A percentile compares a stretch with the other conserved stretches of the same genome.
Evolutionary conservation across 176 grass and related monocot species (phyloP).

Genomic region (Zizania latifolia): DNA sequence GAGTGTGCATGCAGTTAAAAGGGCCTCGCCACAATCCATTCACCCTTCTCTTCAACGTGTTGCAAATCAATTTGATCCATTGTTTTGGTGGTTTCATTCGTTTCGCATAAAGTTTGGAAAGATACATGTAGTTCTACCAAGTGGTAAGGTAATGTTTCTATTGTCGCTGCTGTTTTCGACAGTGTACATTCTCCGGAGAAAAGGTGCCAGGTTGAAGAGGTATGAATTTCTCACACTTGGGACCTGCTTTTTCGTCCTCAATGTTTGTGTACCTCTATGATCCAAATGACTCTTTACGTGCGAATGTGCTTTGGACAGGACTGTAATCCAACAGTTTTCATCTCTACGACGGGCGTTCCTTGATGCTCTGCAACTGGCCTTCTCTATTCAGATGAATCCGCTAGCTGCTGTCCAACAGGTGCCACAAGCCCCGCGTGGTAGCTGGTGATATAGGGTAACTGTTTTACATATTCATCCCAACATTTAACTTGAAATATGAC

Average conservation of each 20-base stretch:
- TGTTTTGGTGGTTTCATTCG: conserved; percentile 76
- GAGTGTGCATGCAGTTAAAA: conserved; percentile 20
- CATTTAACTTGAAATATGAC: conserved; percentile 12
- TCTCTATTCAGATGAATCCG: conserved; percentile 89
- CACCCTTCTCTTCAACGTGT: conserved; percentile 25
- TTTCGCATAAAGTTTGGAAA: conserved; percentile 61
- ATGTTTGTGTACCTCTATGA: neutral
- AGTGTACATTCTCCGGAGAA: conserved; percentile 47
- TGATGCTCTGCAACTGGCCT: conserved; percentile 67
- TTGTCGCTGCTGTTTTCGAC: conserved; percentile 58
- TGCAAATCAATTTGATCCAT: conserved; percentile 41
- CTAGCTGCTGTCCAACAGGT: conserved; percentile 78
- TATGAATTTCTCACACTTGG: conserved; percentile 11
- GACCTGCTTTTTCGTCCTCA: neutral
- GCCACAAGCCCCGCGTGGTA: conserved; percentile 47
- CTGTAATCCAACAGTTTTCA: conserved; percentile 17
- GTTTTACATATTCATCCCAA: neutral
- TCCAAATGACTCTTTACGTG: neutral
- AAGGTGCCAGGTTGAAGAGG: conserved; percentile 57
- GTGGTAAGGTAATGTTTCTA: conserved; percentile 55
- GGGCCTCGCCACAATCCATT: conserved; percentile 28
- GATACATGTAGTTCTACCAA: conserved; percentile 55
- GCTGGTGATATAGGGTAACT: conserved; percentile 27
- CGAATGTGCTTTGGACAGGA: conserved; percentile 29
- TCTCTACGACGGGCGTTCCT: conserved; percentile 54